Percentiles rank a stretch among this genome's conserved stretches.
phyloP scores from a whole-genome alignment of 2,329 filamentous ascomycete genomes.

The Teratosphaeriaceae sp. region DNA sequence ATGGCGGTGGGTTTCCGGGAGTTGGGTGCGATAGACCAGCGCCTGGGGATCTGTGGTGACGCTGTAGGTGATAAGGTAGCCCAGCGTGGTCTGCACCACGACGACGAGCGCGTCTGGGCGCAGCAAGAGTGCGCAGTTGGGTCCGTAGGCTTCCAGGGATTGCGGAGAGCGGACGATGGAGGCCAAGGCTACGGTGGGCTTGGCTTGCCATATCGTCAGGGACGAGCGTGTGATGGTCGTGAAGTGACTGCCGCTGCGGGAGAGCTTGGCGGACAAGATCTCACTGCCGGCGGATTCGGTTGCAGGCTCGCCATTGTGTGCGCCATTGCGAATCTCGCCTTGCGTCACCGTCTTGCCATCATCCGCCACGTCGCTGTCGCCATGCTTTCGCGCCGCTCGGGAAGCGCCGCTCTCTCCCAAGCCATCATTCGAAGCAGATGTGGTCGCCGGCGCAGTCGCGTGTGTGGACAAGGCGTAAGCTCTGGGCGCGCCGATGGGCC shows the following conservation, averaged over 20 bases:
- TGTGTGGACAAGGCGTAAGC: slow-evolving; percentile 73
- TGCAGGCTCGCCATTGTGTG: neutral
- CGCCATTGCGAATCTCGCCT: neutral
- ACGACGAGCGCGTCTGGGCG: slow-evolving; percentile 89
- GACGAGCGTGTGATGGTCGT: slow-evolving; percentile 78
- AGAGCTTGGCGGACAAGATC: slow-evolving; percentile 68
- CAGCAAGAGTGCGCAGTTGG: slow-evolving; percentile 76
- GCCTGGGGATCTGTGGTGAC: slow-evolving; percentile 77
- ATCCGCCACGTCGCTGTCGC: neutral
- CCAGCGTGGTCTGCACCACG: slow-evolving; percentile 77
- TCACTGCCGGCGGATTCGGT: neutral
- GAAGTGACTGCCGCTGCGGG: slow-evolving; percentile 76
- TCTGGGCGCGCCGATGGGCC: slow-evolving; percentile 78
- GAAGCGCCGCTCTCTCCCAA: slow-evolving; percentile 22
- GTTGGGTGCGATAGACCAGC: slow-evolving; percentile 77
- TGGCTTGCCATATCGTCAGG: slow-evolving; percentile 91
- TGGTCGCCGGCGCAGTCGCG: slow-evolving; percentile 44
- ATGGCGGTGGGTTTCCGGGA: slow-evolving; percentile 49
- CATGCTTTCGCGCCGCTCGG: slow-evolving; percentile 11
- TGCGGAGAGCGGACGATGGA: slow-evolving; percentile 73
- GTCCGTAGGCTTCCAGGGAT: slow-evolving; percentile 76
- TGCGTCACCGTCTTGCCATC: neutral
- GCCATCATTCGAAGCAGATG: slow-evolving; percentile 56
- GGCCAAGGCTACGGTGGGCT: slow-evolving; percentile 86
- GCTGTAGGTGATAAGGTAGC: slow-evolving; percentile 91